Evolutionary conservation across 441 rosid species (phyloP).

Genomic region (Arabidopsis lyrata): DNA sequence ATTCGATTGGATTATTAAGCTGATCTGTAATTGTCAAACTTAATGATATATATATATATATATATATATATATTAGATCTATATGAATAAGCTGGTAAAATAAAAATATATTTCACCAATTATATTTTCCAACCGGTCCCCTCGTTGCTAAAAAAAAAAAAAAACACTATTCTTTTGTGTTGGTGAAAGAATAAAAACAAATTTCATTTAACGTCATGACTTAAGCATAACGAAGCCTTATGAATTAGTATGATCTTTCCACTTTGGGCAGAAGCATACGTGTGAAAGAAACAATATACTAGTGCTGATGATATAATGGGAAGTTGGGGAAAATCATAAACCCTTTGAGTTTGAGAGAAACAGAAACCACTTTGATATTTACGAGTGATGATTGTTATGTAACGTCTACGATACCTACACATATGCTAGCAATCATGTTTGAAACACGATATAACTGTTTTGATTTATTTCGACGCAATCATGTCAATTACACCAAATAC

Average conservation of each 20-base stretch:
- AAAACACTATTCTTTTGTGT: not conserved
- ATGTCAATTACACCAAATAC: not conserved
- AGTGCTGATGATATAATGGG: constrained; percentile 16
- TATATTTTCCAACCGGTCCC: not conserved
- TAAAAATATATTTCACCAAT: not conserved
- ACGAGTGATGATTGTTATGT: constrained; percentile 30
- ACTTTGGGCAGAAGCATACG: too few species aligned
- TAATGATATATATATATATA: not conserved
- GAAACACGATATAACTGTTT: not conserved
- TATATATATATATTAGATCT: not conserved
- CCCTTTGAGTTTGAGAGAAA: not conserved
- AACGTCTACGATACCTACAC: constrained; percentile 30
- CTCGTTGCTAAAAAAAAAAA: not conserved
- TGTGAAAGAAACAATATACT: not conserved
- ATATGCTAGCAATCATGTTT: not conserved
- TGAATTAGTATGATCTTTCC: too few species aligned
- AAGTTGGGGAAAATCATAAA: constrained; percentile 23
- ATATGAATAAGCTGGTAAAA: not conserved
- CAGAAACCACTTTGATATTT: constrained; percentile 1
- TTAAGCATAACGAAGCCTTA: too few species aligned
- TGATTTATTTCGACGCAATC: constrained; percentile 9
- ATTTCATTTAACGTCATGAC: too few species aligned
- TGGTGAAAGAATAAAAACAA: too few species aligned
- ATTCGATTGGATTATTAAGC: not conserved
- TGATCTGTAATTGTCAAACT: not conserved